Conservation (phyloP, 768 basidiomycete species). For the Tylopilus sp. region DNA sequence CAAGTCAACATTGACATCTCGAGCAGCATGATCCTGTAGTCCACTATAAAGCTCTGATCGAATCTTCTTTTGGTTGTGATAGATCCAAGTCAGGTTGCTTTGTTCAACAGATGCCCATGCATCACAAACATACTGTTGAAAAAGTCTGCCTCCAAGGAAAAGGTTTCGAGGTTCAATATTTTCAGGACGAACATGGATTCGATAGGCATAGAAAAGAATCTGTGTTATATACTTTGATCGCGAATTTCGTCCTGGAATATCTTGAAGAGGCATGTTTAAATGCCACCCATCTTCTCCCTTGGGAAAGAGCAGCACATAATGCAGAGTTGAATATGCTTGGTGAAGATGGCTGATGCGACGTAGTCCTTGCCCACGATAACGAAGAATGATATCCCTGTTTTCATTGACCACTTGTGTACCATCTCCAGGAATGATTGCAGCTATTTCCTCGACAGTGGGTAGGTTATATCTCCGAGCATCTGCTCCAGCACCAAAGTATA, state of each 20-base stretch:
- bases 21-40: neutral
- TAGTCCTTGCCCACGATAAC: neutral
- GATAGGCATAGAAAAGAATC: neutral
- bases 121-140: neutral
- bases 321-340: constrained; percentile 1
- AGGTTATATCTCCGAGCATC: constrained; percentile 41
- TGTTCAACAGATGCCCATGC: neutral
- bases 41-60: neutral
- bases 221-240: neutral
- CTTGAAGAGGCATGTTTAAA: neutral
- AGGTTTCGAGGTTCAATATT: constrained; percentile 22
- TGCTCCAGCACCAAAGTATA: neutral
- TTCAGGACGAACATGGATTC: constrained; percentile 4
- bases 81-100: neutral
- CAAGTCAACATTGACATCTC: neutral
- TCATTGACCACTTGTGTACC: constrained; percentile 9
- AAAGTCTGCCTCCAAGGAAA: constrained; percentile 29
- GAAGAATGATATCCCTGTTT: neutral
- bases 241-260: accelerated
- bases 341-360: constrained; percentile 10
- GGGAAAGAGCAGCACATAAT: neutral
- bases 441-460: constrained; percentile 41
- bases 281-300: neutral
- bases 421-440: constrained; percentile 38
- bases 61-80: neutral